These are phyloP conservation scores for Pseudopyrenochaeta lycopersici DNA, from an alignment of 2,329 filamentous ascomycete genomes.

Conservation along the genomic window DNA sequence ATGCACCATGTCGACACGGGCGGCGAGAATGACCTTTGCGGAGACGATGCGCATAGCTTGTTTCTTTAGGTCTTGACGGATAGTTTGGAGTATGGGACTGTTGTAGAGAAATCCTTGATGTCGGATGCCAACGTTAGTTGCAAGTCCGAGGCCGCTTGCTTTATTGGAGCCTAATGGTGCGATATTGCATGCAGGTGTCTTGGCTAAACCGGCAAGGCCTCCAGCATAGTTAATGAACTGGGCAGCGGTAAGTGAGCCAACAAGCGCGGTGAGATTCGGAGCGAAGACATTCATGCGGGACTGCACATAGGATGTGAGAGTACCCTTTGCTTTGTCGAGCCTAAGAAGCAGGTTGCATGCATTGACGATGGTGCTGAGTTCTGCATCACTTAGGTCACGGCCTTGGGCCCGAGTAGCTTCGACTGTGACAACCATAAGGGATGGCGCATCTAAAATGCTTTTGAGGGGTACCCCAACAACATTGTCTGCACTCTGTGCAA, in stretches of 20 bases:
- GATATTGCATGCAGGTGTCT: constrained; percentile 93
- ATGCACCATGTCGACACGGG: constrained; percentile 87
- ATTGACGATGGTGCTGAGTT: constrained; percentile 75
- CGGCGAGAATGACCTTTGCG: constrained; percentile 92
- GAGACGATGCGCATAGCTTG: constrained; percentile 96
- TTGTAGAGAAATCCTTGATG: constrained; percentile 95
- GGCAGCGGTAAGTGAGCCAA: constrained; percentile 91
- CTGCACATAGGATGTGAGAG: constrained; percentile 91
- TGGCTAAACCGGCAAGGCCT: constrained; percentile 85
- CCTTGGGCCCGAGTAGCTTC: constrained; percentile 92
- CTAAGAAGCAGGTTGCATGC: constrained; percentile 90
- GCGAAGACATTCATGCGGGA: constrained; percentile 97
- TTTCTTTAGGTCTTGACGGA: constrained; percentile 86
- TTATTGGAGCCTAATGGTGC: constrained; percentile 91
- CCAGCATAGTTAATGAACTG: constrained; percentile 96
- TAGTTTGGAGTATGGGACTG: constrained; percentile 85
- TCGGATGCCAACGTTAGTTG: constrained; percentile 89
- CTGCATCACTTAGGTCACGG: constrained; percentile 75
- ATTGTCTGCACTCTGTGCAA: constrained; percentile 82
- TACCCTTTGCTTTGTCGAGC: constrained; percentile 85
- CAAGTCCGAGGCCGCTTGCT: constrained; percentile 80
- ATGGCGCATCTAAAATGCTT: constrained; percentile 84
- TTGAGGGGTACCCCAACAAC: constrained; percentile 77
- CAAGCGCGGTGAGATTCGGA: constrained; percentile 88
- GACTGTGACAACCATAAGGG: constrained; percentile 93